Evolutionary conservation across 352 stramenopile species (phyloP).

Genomic region (Stramenopiles sp.): DNA sequence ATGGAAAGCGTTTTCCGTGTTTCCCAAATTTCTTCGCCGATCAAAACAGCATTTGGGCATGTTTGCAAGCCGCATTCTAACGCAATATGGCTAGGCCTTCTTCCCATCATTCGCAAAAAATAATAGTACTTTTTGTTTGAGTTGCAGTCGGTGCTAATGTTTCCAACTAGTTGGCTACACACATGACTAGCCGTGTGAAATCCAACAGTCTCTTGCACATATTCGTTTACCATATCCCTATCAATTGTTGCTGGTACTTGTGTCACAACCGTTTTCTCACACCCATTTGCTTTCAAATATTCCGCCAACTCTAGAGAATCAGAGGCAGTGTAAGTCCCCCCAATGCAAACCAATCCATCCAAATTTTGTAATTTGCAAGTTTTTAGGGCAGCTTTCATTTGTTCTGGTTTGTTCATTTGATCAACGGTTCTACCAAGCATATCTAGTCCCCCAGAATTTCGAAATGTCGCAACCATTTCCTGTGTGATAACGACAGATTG

Average conservation of each 20-base stretch:
- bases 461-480: conserved; percentile 11
- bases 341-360: conserved; percentile 32
- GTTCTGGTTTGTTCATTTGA: not conserved
- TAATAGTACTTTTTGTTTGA: conserved; percentile 36
- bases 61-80: conserved; percentile 33
- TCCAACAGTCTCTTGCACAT: conserved; percentile 33
- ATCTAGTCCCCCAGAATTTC: not conserved
- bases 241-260: conserved; percentile 29
- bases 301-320: conserved; percentile 31
- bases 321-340: conserved; percentile 29
- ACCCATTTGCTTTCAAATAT: conserved; percentile 27
- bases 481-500: conserved; percentile 27
- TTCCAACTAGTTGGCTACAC: conserved; percentile 31
- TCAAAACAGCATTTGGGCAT: conserved; percentile 31
- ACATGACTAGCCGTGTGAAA: conserved; percentile 30
- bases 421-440: not conserved
- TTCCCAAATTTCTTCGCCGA: conserved; percentile 31
- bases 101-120: conserved; percentile 34
- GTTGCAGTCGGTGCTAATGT: conserved; percentile 32
- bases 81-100: conserved; percentile 29
- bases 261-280: conserved; percentile 30
- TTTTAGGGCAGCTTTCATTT: not conserved
- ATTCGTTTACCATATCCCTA: conserved; percentile 33
- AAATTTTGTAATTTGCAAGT: conserved; percentile 19
- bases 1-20: conserved; percentile 29